Evolutionary conservation across 345 rosid genomes (phyloP).

Genomic region (Aquilaria malaccensis): DNA sequence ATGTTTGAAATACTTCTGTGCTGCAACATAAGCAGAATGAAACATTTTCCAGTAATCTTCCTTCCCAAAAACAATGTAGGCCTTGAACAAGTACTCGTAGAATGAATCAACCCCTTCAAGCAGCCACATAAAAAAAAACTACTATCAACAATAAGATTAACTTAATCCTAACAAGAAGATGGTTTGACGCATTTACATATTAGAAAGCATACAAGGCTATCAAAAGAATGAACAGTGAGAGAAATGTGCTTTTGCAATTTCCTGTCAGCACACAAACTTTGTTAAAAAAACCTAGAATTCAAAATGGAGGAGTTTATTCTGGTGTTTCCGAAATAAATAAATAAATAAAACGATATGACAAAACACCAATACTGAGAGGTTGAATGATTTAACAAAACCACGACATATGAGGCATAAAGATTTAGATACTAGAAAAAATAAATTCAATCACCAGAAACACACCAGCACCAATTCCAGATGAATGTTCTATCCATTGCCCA

Average conservation of each 20-base stretch:
- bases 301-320: neutral
- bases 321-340: neutral
- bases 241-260: neutral
- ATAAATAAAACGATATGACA: neutral
- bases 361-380: neutral
- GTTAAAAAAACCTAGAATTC: neutral
- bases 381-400: too few relatives aligned
- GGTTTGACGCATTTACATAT: constrained; percentile 3
- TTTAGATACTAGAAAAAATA: neutral
- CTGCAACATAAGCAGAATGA: constrained; percentile 83
- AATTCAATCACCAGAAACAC: constrained; percentile 8
- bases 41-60: constrained; percentile 97
- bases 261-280: too few relatives aligned
- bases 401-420: neutral
- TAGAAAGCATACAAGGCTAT: constrained; percentile 7
- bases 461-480: constrained; percentile 98
- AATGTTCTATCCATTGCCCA: constrained; percentile 88
- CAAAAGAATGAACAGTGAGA: neutral
- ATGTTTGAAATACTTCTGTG: constrained; percentile 86
- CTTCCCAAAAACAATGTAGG: constrained; percentile 90
- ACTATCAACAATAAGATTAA: constrained; percentile 23
- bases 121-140: constrained; percentile 11
- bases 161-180: constrained; percentile 9
- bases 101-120: constrained; percentile 91
- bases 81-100: constrained; percentile 90